Base-by-base conservation (phyloP, 768 basidiomycete species). In the Kwoniella sp. region DNA sequence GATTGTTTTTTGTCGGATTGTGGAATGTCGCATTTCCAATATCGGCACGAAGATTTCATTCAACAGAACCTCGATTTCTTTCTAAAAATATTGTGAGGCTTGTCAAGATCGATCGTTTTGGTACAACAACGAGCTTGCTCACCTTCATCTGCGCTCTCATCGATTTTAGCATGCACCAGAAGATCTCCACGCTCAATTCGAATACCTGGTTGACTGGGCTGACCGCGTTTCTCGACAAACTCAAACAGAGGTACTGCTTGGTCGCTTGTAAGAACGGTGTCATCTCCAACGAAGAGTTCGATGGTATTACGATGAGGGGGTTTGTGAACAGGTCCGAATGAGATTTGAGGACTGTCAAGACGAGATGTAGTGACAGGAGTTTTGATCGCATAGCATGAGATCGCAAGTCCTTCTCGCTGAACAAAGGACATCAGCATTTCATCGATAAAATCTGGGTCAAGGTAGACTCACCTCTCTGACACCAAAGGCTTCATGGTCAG, bases 31-130 rank as follows among this genome's bases (percentile, higher is more conserved):
- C 93, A 99, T 97, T 82, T 99, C 96, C 63, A 98, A 84, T 54
- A 99, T 95, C 1, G 96, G 96, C 61, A 98, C 88, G 83, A 98
- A 99, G 68, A 99, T 98, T 80, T 99, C 96, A 73, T 96, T 94
- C 54, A 99, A 81, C n/a, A 99, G 84, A 38, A 99, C 93, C 80
- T 97, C 95, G 63, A 98, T 97, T 81, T 99, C 96, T 90, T 97
- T 96, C 95, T 97, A 78, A 51, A 45, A 45, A 11, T 5, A 45
- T 45, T 17, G 15, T 45, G 41, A 45, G 17, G 73, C 31, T 25
- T 17, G 8, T 7, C 2, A 54, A 7, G 4, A 28, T 37, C 54
- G 9, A 26, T 64, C 28, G 58, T 56, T 54, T 58, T n/a, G 1
- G 22, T 22, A 4, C 48, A 13, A 54, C n/a, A 31, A 34, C 2